phyloP scores from a whole-genome alignment of 1,139 yeast genomes.

The Saccharomycopsis hybrid region DNA sequence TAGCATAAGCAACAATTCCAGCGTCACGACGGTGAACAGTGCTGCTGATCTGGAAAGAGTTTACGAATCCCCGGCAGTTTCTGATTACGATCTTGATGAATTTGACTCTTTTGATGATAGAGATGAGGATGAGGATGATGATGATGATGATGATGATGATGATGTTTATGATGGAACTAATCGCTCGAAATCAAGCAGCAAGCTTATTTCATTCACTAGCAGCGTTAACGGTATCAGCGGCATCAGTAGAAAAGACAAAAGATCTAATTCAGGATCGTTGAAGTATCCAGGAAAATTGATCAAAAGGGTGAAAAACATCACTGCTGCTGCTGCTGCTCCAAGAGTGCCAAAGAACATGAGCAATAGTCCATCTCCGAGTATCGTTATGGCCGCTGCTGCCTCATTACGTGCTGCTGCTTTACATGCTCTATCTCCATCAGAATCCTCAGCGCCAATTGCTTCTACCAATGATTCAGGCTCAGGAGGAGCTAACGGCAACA shows the following conservation, averaged over 20 bases:
- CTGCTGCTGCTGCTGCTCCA: conserved; percentile 84
- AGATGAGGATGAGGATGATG: conserved; percentile 38
- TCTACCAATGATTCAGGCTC: background rate
- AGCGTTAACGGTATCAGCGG: conserved; percentile 1
- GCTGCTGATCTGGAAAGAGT: background rate
- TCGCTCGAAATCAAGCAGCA: too few species aligned
- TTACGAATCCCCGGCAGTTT: conserved; percentile 21
- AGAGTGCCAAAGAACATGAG: conserved; percentile 55
- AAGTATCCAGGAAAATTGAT: conserved; percentile 12
- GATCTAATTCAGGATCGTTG: conserved; percentile 44
- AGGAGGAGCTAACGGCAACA: background rate
- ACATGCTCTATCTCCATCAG: conserved; percentile 26
- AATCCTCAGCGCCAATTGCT: conserved; percentile 21
- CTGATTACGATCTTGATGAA: conserved; percentile 32
- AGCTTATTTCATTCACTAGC: too few species aligned
- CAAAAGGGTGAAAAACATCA: conserved; percentile 30
- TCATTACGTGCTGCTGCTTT: conserved; percentile 69
- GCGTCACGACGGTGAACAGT: conserved; percentile 1
- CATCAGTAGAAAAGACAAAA: conserved; percentile 41
- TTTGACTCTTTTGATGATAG: conserved; percentile 39
- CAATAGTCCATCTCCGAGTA: conserved; percentile 45
- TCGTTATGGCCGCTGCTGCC: conserved; percentile 66
- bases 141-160: conserved; percentile 32
- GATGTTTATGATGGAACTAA: conserved; percentile 23
- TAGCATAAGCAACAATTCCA: conserved; percentile 23